phyloP scores from a whole-genome alignment of 768 basidiomycete species.

The Psilocybe cyanescens region DNA sequence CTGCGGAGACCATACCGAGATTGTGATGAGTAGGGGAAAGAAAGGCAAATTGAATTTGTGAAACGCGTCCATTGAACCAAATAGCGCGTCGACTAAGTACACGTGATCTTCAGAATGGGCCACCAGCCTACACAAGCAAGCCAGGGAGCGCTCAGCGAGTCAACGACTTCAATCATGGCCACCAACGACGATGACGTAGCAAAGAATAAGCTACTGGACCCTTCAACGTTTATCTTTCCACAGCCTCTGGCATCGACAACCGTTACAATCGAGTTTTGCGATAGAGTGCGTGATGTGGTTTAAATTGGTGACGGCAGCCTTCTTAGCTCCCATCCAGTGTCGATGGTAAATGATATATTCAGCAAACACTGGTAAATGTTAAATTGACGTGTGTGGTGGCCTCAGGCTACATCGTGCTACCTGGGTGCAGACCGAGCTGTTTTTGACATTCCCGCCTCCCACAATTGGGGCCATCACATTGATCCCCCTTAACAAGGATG shows the following conservation, averaged over 20 bases:
- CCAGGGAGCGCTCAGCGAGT: not conserved
- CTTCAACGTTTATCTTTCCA: slow-evolving; percentile 61
- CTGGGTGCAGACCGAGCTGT: slow-evolving; percentile 93
- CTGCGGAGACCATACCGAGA: not conserved
- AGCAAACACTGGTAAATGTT: slow-evolving; percentile 80
- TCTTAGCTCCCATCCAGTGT: slow-evolving; percentile 8
- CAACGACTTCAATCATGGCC: not conserved
- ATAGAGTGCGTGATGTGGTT: slow-evolving; percentile 61
- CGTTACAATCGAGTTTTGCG: slow-evolving; percentile 91
- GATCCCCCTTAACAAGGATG: slow-evolving; percentile 75
- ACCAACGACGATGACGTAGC: not conserved
- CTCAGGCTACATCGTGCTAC: slow-evolving; percentile 88
- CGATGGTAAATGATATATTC: slow-evolving; percentile 10
- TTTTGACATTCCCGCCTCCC: slow-evolving; percentile 89
- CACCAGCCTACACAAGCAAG: no score
- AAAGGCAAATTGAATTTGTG: not conserved
- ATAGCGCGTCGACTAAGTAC: slow-evolving; percentile 48
- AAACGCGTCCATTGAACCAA: slow-evolving; percentile 29
- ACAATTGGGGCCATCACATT: slow-evolving; percentile 67
- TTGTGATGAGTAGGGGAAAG: not conserved
- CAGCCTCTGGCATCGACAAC: slow-evolving; percentile 45
- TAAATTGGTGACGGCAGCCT: not conserved
- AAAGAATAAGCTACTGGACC: slow-evolving; percentile 37
- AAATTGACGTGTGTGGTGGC: not conserved
- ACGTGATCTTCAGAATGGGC: not conserved